Conservation (phyloP, 306 rosid species). For the Fragaria vesca region DNA sequence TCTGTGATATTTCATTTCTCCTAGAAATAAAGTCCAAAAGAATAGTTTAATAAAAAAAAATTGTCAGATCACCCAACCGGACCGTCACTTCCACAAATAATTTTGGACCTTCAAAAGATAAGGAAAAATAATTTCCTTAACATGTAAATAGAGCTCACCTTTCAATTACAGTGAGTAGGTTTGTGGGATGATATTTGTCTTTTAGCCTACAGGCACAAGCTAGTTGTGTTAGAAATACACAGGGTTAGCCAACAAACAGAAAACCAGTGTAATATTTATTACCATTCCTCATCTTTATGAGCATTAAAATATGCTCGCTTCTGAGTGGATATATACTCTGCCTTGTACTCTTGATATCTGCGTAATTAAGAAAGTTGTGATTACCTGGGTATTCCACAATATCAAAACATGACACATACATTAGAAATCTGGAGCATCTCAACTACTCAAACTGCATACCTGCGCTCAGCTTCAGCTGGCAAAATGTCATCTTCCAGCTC, state of each 20-base stretch:
- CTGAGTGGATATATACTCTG: slow-evolving; percentile 93
- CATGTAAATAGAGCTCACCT: slow-evolving; percentile 47
- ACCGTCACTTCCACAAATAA: neutral
- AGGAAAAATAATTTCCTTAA: slow-evolving; percentile 5
- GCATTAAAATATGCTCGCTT: slow-evolving; percentile 81
- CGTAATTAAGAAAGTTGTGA: slow-evolving; percentile 9
- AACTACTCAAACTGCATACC: slow-evolving; percentile 44
- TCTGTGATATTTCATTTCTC: slow-evolving; percentile 91
- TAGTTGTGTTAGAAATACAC: slow-evolving; percentile 21
- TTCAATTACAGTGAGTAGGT: slow-evolving; percentile 78
- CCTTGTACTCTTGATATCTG: slow-evolving; percentile 94
- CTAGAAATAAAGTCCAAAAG: slow-evolving; percentile 37
- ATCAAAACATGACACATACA: neutral
- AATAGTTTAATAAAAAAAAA: neutral
- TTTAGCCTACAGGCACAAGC: slow-evolving; percentile 64
- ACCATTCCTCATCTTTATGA: slow-evolving; percentile 97
- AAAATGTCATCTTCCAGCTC: slow-evolving; percentile 98
- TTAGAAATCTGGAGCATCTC: neutral
- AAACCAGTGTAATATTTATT: slow-evolving; percentile 2
- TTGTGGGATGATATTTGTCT: slow-evolving; percentile 96
- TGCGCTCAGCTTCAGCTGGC: slow-evolving; percentile 95
- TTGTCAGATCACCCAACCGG: neutral
- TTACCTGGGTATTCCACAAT: slow-evolving; percentile 7
- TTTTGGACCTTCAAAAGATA: neutral
- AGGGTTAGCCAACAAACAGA: neutral